A percentile compares a stretch with the other conserved stretches of the same genome.
Conservation (phyloP, 108 stramenopile species). For the Ochromonas danica region DNA sequence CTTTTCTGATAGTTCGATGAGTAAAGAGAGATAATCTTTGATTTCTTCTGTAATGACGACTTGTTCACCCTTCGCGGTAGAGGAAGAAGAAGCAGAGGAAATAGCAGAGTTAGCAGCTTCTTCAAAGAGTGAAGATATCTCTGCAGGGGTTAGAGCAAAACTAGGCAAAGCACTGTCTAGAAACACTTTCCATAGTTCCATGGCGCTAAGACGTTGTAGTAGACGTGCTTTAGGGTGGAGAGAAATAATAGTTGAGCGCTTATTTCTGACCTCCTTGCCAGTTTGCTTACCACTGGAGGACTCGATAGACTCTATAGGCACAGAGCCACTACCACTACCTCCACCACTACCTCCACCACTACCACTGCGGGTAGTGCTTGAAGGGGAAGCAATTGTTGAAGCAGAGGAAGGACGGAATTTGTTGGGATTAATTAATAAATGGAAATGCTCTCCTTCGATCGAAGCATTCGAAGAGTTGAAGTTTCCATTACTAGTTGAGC, state of each 20-base stretch:
- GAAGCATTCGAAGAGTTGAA: not conserved
- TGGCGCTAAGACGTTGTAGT: not conserved
- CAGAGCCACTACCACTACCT: too few species aligned
- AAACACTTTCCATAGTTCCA: not conserved
- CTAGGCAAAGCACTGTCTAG: not conserved
- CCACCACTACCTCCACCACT: too few species aligned
- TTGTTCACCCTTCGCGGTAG: not conserved
- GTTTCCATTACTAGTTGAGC: too few species aligned
- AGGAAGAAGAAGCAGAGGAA: not conserved
- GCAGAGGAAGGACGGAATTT: too few species aligned
- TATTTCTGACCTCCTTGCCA: not conserved
- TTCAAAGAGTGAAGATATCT: not conserved
- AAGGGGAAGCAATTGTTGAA: too few species aligned
- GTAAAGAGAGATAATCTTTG: slow-evolving; percentile 10
- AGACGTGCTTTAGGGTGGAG: not conserved
- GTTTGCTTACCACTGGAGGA: too few species aligned
- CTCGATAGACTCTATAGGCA: too few species aligned
- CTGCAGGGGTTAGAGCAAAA: slow-evolving; percentile 2
- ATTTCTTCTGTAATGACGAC: not conserved
- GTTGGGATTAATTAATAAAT: not conserved
- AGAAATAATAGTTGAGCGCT: not conserved
- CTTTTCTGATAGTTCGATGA: slow-evolving; percentile 3
- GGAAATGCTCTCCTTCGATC: not conserved
- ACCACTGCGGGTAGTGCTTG: too few species aligned
- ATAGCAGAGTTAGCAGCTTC: not conserved